phyloP scores from a whole-genome alignment of 2,329 filamentous ascomycete species.

The Cordyceps farinosa region DNA sequence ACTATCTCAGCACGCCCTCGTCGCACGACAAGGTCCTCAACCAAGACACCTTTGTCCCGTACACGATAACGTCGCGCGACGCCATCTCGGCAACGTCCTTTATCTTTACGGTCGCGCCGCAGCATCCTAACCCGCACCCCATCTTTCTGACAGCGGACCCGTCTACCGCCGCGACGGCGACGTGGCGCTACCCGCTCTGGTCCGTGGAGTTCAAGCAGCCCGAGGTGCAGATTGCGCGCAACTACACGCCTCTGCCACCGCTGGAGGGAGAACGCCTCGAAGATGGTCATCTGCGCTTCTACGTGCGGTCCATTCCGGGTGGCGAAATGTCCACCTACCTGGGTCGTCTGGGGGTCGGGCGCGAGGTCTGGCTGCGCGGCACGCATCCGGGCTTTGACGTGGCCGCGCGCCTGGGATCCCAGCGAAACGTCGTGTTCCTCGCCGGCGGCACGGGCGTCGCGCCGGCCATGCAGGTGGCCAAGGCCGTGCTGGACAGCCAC shows the following conservation, averaged over 20 bases:
- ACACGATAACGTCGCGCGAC: conserved; percentile 59
- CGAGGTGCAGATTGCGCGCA: conserved; percentile 82
- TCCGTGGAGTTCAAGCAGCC: conserved; percentile 93
- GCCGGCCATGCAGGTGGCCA: conserved; percentile 77
- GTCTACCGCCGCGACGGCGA: conserved; percentile 20
- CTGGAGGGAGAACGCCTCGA: conserved; percentile 26
- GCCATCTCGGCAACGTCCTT: conserved; percentile 64
- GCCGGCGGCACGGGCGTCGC: conserved; percentile 92
- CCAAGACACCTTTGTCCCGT: conserved; percentile 59
- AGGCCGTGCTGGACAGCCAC: conserved; percentile 51
- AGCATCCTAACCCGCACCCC: conserved; percentile 26
- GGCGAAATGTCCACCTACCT: conserved; percentile 88
- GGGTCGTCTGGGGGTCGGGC: conserved; percentile 57
- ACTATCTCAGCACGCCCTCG: conserved; percentile 27
- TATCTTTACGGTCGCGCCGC: conserved; percentile 61
- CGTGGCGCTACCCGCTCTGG: conserved; percentile 62
- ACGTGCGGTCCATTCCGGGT: conserved; percentile 72
- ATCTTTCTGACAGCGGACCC: conserved; percentile 27
- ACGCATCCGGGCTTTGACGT: conserved; percentile 67
- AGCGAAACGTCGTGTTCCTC: conserved; percentile 66
- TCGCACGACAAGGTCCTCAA: conserved; percentile 45
- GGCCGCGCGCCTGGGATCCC: conserved; percentile 28
- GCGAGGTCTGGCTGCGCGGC: conserved; percentile 71
- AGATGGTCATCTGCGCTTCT: conserved; percentile 59
- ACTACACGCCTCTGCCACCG: conserved; percentile 84